phyloP scores from a whole-genome alignment of 129 eudicot genomes.

The Dittrichia graveolens region DNA sequence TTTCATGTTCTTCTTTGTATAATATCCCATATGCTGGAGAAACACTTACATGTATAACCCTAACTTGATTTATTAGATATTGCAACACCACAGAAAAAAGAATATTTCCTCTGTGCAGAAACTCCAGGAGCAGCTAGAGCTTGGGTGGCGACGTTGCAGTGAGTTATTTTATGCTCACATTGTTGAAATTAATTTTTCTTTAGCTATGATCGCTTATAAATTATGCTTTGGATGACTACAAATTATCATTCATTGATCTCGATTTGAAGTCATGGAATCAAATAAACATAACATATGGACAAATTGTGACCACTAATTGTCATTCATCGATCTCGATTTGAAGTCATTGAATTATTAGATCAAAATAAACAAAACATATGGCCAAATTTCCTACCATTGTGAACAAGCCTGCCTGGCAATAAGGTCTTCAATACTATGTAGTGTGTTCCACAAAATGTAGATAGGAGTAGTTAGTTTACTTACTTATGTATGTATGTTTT shows the following conservation, averaged over 20 bases:
- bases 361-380: too few species aligned
- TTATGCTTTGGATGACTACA: not conserved
- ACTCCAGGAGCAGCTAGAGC: constrained; percentile 99
- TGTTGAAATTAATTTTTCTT: not conserved
- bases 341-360: too few species aligned
- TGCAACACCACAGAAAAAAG: constrained; percentile 93
- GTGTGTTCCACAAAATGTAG: too few species aligned
- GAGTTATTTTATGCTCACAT: constrained; percentile 41
- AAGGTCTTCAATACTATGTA: too few species aligned
- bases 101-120: constrained; percentile 96
- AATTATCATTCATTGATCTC: too few species aligned
- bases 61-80: constrained; percentile 69
- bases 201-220: constrained; percentile 1
- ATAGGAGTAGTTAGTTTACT: not conserved
- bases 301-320: too few species aligned
- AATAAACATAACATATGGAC: too few species aligned
- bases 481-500: constrained; percentile 2
- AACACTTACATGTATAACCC: constrained; percentile 25
- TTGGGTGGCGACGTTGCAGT: constrained; percentile 94
- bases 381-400: not conserved
- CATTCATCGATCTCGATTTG: too few species aligned
- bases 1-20: not conserved
- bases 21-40: constrained; percentile 3
- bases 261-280: too few species aligned
- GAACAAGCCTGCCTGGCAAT: not conserved